phyloP scores from a whole-genome alignment of 2,329 filamentous ascomycete genomes.

The Bipolaris victoriae region DNA sequence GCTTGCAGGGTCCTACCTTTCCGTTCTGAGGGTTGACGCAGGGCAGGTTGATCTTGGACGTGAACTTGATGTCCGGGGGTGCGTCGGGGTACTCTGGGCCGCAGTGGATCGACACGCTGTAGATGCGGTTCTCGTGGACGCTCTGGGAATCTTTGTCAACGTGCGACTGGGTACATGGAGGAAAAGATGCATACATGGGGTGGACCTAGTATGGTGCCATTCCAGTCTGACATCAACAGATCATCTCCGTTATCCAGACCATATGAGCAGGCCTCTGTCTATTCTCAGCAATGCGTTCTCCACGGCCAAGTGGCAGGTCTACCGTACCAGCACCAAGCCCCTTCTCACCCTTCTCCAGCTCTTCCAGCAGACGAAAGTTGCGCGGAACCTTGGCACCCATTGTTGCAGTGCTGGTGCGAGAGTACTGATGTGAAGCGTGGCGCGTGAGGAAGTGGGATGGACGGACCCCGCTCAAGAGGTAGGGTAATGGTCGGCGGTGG shows the following conservation, averaged over 20 bases:
- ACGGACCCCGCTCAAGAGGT: conserved; percentile 42
- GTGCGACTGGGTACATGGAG: neutral
- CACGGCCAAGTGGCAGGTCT: neutral
- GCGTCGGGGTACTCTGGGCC: conserved; percentile 85
- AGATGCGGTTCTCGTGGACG: conserved; percentile 98
- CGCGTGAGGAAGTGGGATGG: conserved; percentile 34
- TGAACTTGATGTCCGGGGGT: conserved; percentile 89
- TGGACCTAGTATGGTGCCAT: conserved; percentile 94
- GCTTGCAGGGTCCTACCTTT: conserved; percentile 58
- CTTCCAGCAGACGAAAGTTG: conserved; percentile 95
- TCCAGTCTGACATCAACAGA: conserved; percentile 97
- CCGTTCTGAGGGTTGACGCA: conserved; percentile 84
- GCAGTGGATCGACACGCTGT: conserved; percentile 97
- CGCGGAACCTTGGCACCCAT: conserved; percentile 82
- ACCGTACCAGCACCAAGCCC: conserved; percentile 81
- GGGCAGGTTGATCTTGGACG: conserved; percentile 94
- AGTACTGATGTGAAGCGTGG: conserved; percentile 20
- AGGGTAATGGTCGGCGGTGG: conserved; percentile 7
- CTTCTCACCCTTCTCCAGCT: conserved; percentile 99
- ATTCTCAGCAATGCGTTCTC: conserved; percentile 13
- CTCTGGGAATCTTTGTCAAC: conserved; percentile 62
- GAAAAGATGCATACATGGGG: conserved; percentile 74
- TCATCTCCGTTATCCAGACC: conserved; percentile 94
- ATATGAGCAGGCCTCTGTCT: conserved; percentile 90
- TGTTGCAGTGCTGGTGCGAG: conserved; percentile 20